Evolutionary conservation across 805 yeast genomes (phyloP).

Genomic region (Lipomyces japonicus): DNA sequence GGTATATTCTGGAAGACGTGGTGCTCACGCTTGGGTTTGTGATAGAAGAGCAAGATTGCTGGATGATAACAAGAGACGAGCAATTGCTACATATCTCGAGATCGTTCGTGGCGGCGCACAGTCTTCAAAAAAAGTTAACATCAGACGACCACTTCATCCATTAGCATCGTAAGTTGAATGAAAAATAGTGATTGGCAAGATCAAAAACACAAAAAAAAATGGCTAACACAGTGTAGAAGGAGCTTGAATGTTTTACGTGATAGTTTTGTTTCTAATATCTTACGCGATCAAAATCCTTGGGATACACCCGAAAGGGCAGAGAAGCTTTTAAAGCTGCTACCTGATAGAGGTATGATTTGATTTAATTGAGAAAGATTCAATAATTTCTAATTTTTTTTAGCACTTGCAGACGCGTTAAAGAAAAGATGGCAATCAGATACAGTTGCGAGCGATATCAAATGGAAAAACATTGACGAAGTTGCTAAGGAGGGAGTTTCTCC

Average conservation of each 20-base stretch:
- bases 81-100: conserved; percentile 80
- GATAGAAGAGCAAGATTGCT: conserved; percentile 74
- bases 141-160: conserved; percentile 86
- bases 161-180: conserved; percentile 42
- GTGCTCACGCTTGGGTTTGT: conserved; percentile 98
- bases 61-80: conserved; percentile 68
- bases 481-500: conserved; percentile 42
- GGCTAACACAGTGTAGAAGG: conserved; percentile 55
- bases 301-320: conserved; percentile 50
- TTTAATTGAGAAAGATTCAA: conserved; percentile 39
- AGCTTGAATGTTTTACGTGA: conserved; percentile 64
- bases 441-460: conserved; percentile 58
- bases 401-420: conserved; percentile 44
- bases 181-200: too few species aligned
- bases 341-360: conserved; percentile 48
- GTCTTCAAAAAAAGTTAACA: conserved; percentile 45
- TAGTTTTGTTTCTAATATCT: conserved; percentile 60
- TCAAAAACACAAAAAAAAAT: conserved; percentile 39
- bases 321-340: conserved; percentile 57
- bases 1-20: conserved; percentile 98
- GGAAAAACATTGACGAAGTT: conserved; percentile 62
- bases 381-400: not conserved
- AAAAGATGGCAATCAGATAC: conserved; percentile 57
- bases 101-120: conserved; percentile 52
- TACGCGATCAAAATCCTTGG: conserved; percentile 90